Evolutionary conservation across 1,139 yeast species (phyloP), one percentile per base, ranked within the genome.

Genomic region (Geotrichum cucujoidarum): DNA sequence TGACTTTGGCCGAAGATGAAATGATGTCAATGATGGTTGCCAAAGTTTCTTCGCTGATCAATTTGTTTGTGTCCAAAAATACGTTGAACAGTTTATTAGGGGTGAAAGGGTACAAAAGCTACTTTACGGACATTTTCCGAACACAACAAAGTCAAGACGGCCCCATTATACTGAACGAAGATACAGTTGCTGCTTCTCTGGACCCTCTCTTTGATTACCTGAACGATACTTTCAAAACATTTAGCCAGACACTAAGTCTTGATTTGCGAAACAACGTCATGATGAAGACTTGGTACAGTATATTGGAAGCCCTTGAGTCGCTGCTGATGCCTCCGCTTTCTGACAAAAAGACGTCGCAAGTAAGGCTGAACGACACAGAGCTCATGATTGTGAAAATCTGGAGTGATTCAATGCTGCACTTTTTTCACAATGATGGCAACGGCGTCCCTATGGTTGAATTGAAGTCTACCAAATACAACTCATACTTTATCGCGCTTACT

Each of bases 351-450:
- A 72, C 78, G 8, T 40, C 60, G 2, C 67, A 60, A 52, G 73
- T 76, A 43, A 78, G 78, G 22, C 66, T 86, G 48, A 74, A 84
- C 0, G 69, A 70, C 34, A 70, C 67, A 34, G 95, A 88, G 61
- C 69, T 84, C 32, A 88, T 82, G 49, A 77, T 85, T 1, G 78
- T 85, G 0, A 80, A 83, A 55, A 72, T 78, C 0, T 88, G 95
- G 95, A 65, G 86, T 21, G 73, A 78, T 49, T 73, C 81, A 8
- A 67, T 86, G 37, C 67, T 78, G 47, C 89, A 80, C 53, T 86
- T 86, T 62, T 87, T 87, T 67, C 81, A 87, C 61, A 82, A 85
- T 60, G 81, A 77, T 49, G 95, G 95, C 0, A 83, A 82, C 45
- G 95, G 95, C 0, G 94, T 94, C 0, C 77, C 89, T 0, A 60